These are phyloP conservation scores for Dendrobium huoshanense DNA, from an alignment of 106 monocot genomes.

Conservation along the genomic window DNA sequence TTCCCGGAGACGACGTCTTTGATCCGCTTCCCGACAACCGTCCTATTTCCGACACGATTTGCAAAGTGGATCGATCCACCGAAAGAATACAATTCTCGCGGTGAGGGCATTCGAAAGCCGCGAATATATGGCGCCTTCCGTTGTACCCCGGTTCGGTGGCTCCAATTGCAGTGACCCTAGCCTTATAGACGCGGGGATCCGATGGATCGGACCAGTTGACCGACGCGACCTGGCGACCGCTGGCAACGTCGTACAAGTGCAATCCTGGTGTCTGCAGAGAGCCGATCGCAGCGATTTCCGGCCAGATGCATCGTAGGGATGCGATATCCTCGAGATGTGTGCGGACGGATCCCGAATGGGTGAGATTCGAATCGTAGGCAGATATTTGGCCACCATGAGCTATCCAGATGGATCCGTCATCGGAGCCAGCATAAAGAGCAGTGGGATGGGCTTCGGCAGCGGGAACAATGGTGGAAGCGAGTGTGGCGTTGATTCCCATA, in stretches of 20 bases:
- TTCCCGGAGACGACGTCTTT: constrained; percentile 43
- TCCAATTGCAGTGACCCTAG: constrained; percentile 63
- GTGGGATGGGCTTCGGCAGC: constrained; percentile 44
- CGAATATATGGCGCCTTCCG: constrained; percentile 28
- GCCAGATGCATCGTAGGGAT: constrained; percentile 46
- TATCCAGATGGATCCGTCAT: constrained; percentile 73
- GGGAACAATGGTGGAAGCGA: constrained; percentile 42
- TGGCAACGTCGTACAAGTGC: constrained; percentile 74
- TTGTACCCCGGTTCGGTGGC: constrained; percentile 20
- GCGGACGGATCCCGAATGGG: constrained; percentile 48
- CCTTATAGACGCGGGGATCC: constrained; percentile 74
- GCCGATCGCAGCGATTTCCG: constrained; percentile 48
- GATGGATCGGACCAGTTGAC: constrained; percentile 72
- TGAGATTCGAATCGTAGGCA: constrained; percentile 55
- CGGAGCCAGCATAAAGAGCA: constrained; percentile 33
- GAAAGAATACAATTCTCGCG: constrained; percentile 83
- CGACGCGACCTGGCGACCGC: constrained; percentile 47
- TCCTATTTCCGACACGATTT: constrained; percentile 51
- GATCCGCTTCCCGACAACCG: constrained; percentile 60
- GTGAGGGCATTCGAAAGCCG: constrained; percentile 83
- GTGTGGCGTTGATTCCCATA: constrained; percentile 60
- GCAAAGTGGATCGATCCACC: constrained; percentile 50
- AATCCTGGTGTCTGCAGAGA: constrained; percentile 61
- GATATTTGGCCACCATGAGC: constrained; percentile 93
- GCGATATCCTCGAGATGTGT: constrained; percentile 79